phyloP scores from a whole-genome alignment of 2,329 filamentous ascomycete species.

The Diplodia corticola region DNA sequence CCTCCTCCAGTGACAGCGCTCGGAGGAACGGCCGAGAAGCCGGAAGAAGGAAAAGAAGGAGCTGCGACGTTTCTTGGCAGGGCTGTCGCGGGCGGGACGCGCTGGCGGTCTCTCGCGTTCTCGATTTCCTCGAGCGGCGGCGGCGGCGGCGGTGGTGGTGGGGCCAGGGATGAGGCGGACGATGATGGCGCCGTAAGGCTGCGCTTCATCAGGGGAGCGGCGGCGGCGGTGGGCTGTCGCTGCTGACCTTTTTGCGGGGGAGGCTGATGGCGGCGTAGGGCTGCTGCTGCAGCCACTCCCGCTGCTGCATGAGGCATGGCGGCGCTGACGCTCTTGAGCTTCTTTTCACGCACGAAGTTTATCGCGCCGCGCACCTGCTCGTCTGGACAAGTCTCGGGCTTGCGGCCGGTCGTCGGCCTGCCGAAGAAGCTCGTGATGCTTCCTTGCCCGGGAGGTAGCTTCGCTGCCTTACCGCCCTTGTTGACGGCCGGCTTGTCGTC shows the following conservation, averaged over 20 bases:
- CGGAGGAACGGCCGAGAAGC: too few species aligned
- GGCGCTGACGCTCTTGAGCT: not conserved
- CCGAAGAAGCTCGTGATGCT: slow-evolving; percentile 56
- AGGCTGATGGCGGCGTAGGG: not conserved
- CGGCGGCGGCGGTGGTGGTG: not conserved
- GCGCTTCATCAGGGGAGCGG: not conserved
- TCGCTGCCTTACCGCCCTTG: not conserved
- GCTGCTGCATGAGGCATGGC: not conserved
- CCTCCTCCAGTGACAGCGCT: too few species aligned
- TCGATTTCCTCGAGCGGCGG: slow-evolving; percentile 7
- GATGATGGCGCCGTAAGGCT: not conserved
- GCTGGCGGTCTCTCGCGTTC: not conserved
- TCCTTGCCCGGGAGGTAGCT: slow-evolving; percentile 48
- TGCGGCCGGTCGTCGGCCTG: slow-evolving; percentile 30
- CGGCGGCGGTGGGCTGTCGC: too few species aligned
- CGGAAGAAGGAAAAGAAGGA: not conserved
- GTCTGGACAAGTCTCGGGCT: slow-evolving; percentile 20
- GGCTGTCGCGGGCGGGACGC: not conserved
- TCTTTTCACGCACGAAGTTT: slow-evolving; percentile 20
- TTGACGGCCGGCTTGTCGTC: not conserved
- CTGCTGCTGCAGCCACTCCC: not conserved
- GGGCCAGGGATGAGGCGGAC: not conserved
- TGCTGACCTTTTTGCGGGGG: not conserved
- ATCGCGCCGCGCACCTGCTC: slow-evolving; percentile 15
- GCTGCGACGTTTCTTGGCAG: not conserved